Percentiles rank a stretch among this genome's conserved stretches.
These are phyloP conservation scores for Neospora caninum DNA, from an alignment of 169 alveolate species.

Conservation along the genomic window DNA sequence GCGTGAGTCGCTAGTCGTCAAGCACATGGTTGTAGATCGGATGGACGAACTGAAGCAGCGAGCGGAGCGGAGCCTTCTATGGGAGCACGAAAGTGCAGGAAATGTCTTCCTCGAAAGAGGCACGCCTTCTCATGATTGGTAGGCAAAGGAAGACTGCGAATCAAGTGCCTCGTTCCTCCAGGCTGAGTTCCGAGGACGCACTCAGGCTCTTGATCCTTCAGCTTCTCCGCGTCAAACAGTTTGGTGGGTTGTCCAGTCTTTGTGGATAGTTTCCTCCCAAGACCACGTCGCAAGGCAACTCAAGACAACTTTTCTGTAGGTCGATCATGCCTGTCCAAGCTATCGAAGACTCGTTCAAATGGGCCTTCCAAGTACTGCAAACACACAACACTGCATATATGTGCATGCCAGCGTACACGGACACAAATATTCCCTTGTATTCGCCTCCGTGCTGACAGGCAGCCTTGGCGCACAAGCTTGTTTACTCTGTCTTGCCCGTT, in stretches of 20 bases:
- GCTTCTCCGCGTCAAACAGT: neutral
- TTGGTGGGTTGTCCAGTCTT: neutral
- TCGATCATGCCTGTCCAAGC: no score
- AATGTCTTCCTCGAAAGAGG: neutral
- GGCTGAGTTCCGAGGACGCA: neutral
- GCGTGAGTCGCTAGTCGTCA: slow-evolving; percentile 1
- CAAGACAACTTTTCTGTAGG: no score
- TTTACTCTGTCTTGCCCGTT: no score
- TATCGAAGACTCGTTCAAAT: no score
- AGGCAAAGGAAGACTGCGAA: neutral
- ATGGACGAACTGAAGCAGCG: slow-evolving; percentile 27
- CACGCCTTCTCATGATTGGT: neutral
- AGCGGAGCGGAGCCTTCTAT: neutral
- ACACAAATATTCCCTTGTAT: no score
- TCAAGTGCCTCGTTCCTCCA: neutral
- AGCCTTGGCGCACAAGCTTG: no score
- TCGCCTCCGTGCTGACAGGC: no score
- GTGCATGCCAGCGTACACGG: no score
- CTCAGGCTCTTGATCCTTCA: neutral
- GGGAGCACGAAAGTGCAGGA: slow-evolving; percentile 35
- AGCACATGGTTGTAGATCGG: neutral
- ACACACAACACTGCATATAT: no score
- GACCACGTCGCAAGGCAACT: no score
- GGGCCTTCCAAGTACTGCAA: no score
- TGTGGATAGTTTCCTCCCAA: no score